Evolutionary conservation across 805 yeast species (phyloP).

Genomic region (Kluyveromyces nonfermentans): DNA sequence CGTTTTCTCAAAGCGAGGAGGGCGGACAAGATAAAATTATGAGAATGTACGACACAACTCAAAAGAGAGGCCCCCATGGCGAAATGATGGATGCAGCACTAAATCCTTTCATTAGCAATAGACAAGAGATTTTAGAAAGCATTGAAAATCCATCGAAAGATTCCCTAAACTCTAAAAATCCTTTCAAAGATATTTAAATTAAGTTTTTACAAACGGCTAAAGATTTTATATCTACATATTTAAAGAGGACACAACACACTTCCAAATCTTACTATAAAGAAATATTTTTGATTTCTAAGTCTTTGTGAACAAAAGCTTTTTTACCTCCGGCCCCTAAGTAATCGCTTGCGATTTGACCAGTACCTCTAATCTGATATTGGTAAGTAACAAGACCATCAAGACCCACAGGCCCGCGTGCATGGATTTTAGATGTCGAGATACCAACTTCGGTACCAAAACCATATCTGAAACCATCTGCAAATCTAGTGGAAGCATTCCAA

Average conservation of each 20-base stretch:
- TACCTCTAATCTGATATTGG: conserved; percentile 86
- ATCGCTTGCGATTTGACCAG: conserved; percentile 88
- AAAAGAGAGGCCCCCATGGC: conserved; percentile 67
- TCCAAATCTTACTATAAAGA: conserved; percentile 12
- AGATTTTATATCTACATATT: too few relatives aligned
- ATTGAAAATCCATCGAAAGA: neutral
- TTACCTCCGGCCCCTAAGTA: conserved; percentile 90
- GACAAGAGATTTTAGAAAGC: neutral
- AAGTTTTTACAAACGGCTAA: neutral
- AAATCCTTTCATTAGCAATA: conserved; percentile 22
- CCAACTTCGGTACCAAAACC: conserved; percentile 99
- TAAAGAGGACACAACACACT: too few relatives aligned
- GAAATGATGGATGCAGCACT: conserved; percentile 39
- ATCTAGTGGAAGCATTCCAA: conserved; percentile 95
- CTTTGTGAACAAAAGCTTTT: conserved; percentile 66
- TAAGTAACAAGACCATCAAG: conserved; percentile 93
- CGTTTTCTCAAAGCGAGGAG: conserved; percentile 92
- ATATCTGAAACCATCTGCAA: conserved; percentile 97
- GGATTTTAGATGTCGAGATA: conserved; percentile 91
- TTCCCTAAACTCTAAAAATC: neutral
- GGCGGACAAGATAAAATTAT: conserved; percentile 81
- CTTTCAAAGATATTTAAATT: conserved; percentile 1
- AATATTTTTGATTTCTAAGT: conserved; percentile 35
- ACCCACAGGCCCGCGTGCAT: conserved; percentile 98
- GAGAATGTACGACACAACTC: conserved; percentile 91